Evolutionary conservation across 2,329 filamentous ascomycete species (phyloP), one percentile per base, ranked within the genome.

Genomic region (Penicillium sp.): DNA sequence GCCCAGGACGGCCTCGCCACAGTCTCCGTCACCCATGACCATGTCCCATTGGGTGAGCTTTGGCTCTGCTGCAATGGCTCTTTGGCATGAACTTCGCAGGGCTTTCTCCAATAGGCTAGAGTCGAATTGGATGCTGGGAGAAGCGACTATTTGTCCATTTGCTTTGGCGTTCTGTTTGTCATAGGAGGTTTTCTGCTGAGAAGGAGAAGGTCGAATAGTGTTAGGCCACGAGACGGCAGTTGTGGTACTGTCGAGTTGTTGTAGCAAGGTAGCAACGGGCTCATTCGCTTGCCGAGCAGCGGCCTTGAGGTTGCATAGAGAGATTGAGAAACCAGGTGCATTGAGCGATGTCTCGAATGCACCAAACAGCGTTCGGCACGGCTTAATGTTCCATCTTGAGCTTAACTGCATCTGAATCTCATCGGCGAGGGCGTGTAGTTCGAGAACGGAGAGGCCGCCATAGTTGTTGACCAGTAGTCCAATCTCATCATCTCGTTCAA

Each of bases 1-100:
- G 24, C 52, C 47, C 35, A 49, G 35, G 18, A 61, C 55, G 16
- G 37, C 49, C 37, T 51, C 49, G 5, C 60, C 60, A 24, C 60
- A 62, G 41, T 62, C 60, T 10, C 60, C 60, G n/a, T 62, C 60
- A 14, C 60, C 60, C 56, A 62, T 59, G 10, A 60, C 40, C 18
- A 53, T 62, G 14, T 62, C 60, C 39, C 59, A 60, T 43, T 60
- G 50, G 14, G 60, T 62, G 19, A 62, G 41, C 14, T 47, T 57
- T 41, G 60, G 60, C 41, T 62, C 60, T 6, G 49, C 49, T 11
- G 49, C 49, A 5, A 59, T 59, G 1, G 55, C 60, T 24, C 14
- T 40, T 35, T 51, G 18, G 22, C 49, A 51, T 4, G 49, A 14
- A 6, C 10, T 31, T 11, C 49, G 19, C 24, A 51, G 39, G 13